A percentile compares a stretch with the other conserved stretches of the same genome.
Conservation (phyloP, 2,329 filamentous ascomycete species). For the Lecanicillium sp. region DNA sequence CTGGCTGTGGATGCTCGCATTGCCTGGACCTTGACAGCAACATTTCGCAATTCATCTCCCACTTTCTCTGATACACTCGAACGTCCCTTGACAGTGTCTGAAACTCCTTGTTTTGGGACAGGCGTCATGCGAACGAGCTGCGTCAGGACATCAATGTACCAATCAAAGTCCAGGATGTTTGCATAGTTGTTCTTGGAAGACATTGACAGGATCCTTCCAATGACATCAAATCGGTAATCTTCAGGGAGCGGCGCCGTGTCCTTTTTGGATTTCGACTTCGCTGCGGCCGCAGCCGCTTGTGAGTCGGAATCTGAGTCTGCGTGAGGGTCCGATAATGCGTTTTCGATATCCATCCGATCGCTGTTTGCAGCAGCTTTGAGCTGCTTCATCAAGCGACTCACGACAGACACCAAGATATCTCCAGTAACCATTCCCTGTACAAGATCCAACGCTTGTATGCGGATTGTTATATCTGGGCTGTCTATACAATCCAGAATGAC, state of each 20-base stretch:
- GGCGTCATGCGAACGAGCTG: slow-evolving; percentile 72
- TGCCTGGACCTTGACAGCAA: slow-evolving; percentile 84
- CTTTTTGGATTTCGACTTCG: slow-evolving; percentile 22
- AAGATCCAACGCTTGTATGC: slow-evolving; percentile 83
- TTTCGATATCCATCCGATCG: no score
- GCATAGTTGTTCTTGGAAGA: slow-evolving; percentile 84
- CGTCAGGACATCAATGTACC: slow-evolving; percentile 88
- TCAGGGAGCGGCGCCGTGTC: slow-evolving; percentile 62
- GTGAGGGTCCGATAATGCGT: slow-evolving; percentile 21
- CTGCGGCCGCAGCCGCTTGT: slow-evolving; percentile 31
- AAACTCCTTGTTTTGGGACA: slow-evolving; percentile 34
- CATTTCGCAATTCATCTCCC: slow-evolving; percentile 78
- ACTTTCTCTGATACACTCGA: slow-evolving; percentile 57
- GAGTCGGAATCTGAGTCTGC: slow-evolving; percentile 44
- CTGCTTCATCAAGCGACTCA: slow-evolving; percentile 81
- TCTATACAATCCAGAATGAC: slow-evolving; percentile 96
- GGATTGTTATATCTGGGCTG: slow-evolving; percentile 90
- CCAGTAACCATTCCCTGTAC: slow-evolving; percentile 89
- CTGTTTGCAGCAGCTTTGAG: slow-evolving; percentile 53
- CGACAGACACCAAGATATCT: slow-evolving; percentile 76
- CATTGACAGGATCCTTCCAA: slow-evolving; percentile 77
- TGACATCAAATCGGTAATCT: slow-evolving; percentile 78
- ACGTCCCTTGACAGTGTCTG: slow-evolving; percentile 20
- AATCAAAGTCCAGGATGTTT: slow-evolving; percentile 86
- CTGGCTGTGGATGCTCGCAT: slow-evolving; percentile 73